Base-by-base conservation (phyloP, 2,329 filamentous ascomycete species). In the Penicillium sp. region DNA sequence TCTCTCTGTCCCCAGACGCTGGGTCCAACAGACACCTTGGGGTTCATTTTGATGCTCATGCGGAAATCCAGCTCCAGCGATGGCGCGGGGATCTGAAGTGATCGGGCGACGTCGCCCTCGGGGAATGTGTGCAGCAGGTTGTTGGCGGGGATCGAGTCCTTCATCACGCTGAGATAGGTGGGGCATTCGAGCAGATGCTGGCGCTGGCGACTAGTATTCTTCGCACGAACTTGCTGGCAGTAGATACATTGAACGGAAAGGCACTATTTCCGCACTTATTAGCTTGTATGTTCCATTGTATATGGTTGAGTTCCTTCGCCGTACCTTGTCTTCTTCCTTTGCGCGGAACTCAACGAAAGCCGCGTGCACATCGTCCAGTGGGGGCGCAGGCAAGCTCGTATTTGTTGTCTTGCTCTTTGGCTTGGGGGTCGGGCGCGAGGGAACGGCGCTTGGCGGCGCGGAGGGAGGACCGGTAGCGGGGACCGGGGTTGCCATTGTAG, bases 41-140 rank as follows among this genome's bases (percentile, higher is more conserved):
- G 79, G 60, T 82, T 81, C 63, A 81, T 68, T 61, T 80, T 80
- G 53, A 81, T 75, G 63, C 78, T 79, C 72, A 82, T 80, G 48
- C 79, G 78, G 69, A 81, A 82, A 62, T 82, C 79, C 44, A 81
- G 72, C 58, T 81, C 78, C 31, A 81, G 73, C 5, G 71, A 70
- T 0, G 79, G 79, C 7, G 74, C 71, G 9, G 79, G 79, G 29
- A 81, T 71, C 60, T 78, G 75, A 44, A 79, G 64, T 10, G 76
- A 79, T 18, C 77, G 77, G 22, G 77, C 77, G 50, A 79, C 69
- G 66, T 81, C 77, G 45, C 76, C 76, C 63, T 79, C 77, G 31
- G 78, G 78, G 62, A 80, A 81, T 39, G 77, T 77, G 64, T 80
- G 78, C 32, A 80, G 74, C 44, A 81, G 70, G 57, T 79, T 79